Evolutionary conservation across 2,329 filamentous ascomycete species (phyloP).

Genomic region (Phaeosphaeriaceae sp.): DNA sequence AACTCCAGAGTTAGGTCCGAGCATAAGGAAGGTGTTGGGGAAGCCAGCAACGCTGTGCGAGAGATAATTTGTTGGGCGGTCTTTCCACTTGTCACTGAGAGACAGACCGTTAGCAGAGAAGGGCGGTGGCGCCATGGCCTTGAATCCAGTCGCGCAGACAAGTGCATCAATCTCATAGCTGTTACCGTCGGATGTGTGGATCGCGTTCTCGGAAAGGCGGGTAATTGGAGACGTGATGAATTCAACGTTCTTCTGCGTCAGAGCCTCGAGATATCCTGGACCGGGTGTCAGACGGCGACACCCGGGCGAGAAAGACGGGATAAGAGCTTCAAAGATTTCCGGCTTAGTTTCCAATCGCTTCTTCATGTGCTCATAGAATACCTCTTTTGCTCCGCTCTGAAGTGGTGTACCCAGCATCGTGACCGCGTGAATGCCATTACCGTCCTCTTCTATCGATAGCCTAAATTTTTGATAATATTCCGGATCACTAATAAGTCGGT

Average conservation of each 20-base stretch:
- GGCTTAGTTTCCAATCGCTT: conserved; percentile 45
- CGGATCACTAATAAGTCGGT: conserved; percentile 35
- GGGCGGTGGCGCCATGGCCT: conserved; percentile 47
- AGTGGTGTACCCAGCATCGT: conserved; percentile 48
- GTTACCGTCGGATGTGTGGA: conserved; percentile 51
- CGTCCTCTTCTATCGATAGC: conserved; percentile 42
- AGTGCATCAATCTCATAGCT: conserved; percentile 51
- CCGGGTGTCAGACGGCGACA: conserved; percentile 60
- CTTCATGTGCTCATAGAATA: conserved; percentile 53
- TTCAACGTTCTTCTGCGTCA: conserved; percentile 50
- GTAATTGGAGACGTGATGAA: conserved; percentile 47
- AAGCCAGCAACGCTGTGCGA: conserved; percentile 36
- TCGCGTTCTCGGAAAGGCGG: conserved; percentile 44
- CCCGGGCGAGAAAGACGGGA: conserved; percentile 54
- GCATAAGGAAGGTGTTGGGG: conserved; percentile 53
- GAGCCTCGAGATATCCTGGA: conserved; percentile 59
- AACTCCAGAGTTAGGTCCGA: conserved; percentile 52
- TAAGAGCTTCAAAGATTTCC: conserved; percentile 50
- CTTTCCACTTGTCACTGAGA: conserved; percentile 44
- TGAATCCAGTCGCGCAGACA: conserved; percentile 56
- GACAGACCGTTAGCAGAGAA: conserved; percentile 43
- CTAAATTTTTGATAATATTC: conserved; percentile 42
- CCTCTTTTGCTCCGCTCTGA: conserved; percentile 44
- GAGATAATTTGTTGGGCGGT: conserved; percentile 41
- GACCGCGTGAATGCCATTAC: conserved; percentile 37